These are phyloP conservation scores for Heritiera littoralis DNA, from an alignment of 345 rosid species.

Conservation along the genomic window DNA sequence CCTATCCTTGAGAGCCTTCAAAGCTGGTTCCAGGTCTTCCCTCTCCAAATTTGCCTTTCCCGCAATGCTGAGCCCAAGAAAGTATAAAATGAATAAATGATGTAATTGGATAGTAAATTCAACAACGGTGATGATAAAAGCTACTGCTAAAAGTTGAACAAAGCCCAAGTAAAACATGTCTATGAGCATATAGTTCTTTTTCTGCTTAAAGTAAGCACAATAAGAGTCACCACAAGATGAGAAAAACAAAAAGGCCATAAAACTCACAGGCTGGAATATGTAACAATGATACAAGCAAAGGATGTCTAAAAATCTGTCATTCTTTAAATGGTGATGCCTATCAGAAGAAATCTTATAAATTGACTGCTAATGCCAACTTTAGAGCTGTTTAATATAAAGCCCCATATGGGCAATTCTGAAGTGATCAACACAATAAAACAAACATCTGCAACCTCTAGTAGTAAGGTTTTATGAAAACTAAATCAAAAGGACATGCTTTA, in stretches of 20 bases:
- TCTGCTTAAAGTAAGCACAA: not conserved
- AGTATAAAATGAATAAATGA: constrained; percentile 2
- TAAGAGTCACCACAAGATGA: not conserved
- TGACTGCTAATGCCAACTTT: not conserved
- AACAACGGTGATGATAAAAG: not conserved
- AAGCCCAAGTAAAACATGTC: not conserved
- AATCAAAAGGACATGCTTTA: not conserved
- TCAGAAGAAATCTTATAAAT: not conserved
- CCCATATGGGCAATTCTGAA: not conserved
- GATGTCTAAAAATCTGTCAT: not conserved
- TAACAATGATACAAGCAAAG: not conserved
- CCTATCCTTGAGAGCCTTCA: constrained; percentile 95
- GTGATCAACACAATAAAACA: not conserved
- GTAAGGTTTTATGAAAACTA: not conserved
- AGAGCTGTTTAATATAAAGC: not conserved
- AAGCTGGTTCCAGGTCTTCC: constrained; percentile 87
- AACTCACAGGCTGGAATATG: not conserved
- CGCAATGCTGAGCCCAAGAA: constrained; percentile 67
- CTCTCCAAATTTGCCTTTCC: constrained; percentile 97
- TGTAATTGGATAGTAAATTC: not conserved
- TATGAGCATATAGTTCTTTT: not conserved
- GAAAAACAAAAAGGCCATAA: not conserved
- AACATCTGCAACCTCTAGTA: not conserved
- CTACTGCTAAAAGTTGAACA: not conserved
- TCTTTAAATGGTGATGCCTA: constrained; percentile 4